A percentile compares a stretch with the other conserved stretches of the same genome.
Evolutionary conservation across 2,329 filamentous ascomycete genomes (phyloP).

Genomic region (Diaporthe humulicola): DNA sequence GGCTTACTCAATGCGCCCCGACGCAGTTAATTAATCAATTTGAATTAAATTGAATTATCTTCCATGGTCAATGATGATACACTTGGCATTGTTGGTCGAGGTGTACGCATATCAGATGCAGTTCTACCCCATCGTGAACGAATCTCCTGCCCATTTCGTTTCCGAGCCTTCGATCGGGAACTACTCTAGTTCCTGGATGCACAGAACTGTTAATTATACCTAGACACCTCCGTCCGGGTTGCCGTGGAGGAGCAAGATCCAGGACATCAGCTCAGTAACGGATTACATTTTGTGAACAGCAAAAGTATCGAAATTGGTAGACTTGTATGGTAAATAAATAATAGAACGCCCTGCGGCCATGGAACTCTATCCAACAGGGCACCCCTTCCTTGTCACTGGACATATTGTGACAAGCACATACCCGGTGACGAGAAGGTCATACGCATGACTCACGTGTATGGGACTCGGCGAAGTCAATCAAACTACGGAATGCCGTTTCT

Average conservation of each 20-base stretch:
- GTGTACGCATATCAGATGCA: no score
- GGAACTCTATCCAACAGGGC: neutral
- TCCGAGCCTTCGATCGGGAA: no score
- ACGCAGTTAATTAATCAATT: no score
- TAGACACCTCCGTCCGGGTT: neutral
- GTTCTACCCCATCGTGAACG: no score
- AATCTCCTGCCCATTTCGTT: no score
- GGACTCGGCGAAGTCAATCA: neutral
- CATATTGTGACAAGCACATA: neutral
- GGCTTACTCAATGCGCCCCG: no score
- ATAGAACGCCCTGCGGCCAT: neutral
- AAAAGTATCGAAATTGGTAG: neutral
- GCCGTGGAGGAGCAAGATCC: neutral
- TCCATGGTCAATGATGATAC: no score
- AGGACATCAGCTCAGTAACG: neutral
- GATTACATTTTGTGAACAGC: neutral
- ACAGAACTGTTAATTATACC: neutral
- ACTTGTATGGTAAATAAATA: neutral
- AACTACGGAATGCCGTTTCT: neutral
- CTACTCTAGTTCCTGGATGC: neutral
- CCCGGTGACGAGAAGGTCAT: no score
- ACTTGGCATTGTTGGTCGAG: no score
- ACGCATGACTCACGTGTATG: neutral
- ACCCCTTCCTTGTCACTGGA: neutral
- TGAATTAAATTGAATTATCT: no score